Evolutionary conservation across 805 yeast species (phyloP).

Genomic region (Sugiyamaella smithiae): DNA sequence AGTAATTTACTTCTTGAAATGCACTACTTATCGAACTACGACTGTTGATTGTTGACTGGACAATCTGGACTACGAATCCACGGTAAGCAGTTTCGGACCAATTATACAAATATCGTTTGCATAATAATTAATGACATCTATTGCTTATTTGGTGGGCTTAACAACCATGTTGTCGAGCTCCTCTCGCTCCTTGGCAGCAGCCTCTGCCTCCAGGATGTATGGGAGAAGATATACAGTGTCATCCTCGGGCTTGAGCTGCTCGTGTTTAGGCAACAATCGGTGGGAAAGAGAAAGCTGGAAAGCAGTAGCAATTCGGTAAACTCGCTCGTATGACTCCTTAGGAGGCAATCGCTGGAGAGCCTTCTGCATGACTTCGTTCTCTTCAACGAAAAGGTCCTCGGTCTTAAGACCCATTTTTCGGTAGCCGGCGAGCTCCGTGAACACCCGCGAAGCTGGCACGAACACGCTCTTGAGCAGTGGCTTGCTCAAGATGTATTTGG

Average conservation of each 20-base stretch:
- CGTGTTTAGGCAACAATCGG: slow-evolving; percentile 76
- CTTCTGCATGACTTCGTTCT: slow-evolving; percentile 78
- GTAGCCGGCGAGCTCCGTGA: slow-evolving; percentile 79
- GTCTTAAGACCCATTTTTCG: slow-evolving; percentile 87
- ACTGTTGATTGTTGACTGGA: no score
- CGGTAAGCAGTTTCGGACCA: no score
- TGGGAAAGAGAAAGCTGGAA: slow-evolving; percentile 83
- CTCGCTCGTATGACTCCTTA: slow-evolving; percentile 83
- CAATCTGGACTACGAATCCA: no score
- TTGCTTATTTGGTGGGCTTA: slow-evolving; percentile 24
- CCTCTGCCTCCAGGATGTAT: slow-evolving; percentile 90
- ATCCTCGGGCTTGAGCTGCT: slow-evolving; percentile 75
- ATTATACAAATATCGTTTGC: no score
- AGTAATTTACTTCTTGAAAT: no score
- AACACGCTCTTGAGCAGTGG: slow-evolving; percentile 74
- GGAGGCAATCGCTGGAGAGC: slow-evolving; percentile 86
- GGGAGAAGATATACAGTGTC: slow-evolving; percentile 67
- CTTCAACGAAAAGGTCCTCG: slow-evolving; percentile 87
- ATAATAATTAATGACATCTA: no score
- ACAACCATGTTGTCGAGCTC: slow-evolving; percentile 77
- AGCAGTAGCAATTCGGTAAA: slow-evolving; percentile 87
- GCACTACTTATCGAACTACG: no score
- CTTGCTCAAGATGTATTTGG: slow-evolving; percentile 76
- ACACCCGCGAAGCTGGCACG: slow-evolving; percentile 76
- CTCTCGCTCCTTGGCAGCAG: slow-evolving; percentile 81